A percentile compares a stretch with the other conserved stretches of the same genome.
phyloP scores from a whole-genome alignment of 257 asterid species.

The Eustoma russellianum region DNA sequence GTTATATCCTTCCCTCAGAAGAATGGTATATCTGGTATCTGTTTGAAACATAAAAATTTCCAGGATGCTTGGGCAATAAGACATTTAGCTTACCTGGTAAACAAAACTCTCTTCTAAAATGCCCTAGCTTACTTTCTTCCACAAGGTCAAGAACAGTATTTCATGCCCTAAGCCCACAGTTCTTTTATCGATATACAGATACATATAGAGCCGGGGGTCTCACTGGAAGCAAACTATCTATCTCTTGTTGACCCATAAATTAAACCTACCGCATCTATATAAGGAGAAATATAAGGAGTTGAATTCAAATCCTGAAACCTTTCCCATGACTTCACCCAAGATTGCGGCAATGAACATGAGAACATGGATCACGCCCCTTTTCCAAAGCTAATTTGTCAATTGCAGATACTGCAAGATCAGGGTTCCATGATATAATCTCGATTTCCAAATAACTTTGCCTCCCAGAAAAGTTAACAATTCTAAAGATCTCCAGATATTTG shows the following conservation, averaged over 20 bases:
- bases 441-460: constrained; percentile 76
- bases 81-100: constrained; percentile 65
- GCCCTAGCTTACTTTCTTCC: constrained; percentile 78
- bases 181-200: too few species aligned
- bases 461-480: constrained; percentile 53
- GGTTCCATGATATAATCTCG: constrained; percentile 61
- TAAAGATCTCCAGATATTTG: constrained; percentile 63
- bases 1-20: constrained; percentile 69
- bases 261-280: constrained; percentile 21
- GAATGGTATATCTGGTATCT: constrained; percentile 55
- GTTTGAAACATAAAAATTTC: constrained; percentile 74
- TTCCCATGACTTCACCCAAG: constrained; percentile 77
- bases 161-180: constrained; percentile 66
- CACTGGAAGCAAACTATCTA: too few species aligned
- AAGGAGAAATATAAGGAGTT: constrained; percentile 72
- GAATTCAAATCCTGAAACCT: constrained; percentile 69
- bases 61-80: constrained; percentile 75
- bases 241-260: constrained; percentile 56
- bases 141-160: constrained; percentile 60
- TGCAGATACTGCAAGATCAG: constrained; percentile 51
- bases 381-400: constrained; percentile 41
- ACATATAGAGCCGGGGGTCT: too few species aligned
- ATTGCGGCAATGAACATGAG: constrained; percentile 54
- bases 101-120: constrained; percentile 68
- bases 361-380: constrained; percentile 48